These are phyloP conservation scores for Brassica hybrid DNA, from an alignment of 441 rosid species.

Conservation along the genomic window DNA sequence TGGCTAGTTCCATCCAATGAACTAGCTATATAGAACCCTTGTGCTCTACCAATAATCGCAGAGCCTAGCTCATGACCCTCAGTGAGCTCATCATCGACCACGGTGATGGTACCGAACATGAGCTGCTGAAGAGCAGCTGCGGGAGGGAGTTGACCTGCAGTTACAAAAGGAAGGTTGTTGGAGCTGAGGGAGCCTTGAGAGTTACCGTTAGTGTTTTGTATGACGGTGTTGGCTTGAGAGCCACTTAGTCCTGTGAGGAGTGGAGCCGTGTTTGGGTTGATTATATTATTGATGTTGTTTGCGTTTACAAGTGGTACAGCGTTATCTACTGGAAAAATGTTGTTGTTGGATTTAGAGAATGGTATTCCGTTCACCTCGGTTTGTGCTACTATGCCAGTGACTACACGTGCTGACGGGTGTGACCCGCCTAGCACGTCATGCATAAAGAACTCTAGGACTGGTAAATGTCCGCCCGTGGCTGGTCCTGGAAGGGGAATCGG, in stretches of 20 bases:
- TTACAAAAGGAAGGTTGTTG: slow-evolving; percentile 59
- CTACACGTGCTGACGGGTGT: slow-evolving; percentile 60
- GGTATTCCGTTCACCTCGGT: slow-evolving; percentile 59
- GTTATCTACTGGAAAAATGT: slow-evolving; percentile 54
- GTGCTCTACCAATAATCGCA: slow-evolving; percentile 56
- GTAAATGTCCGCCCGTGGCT: neutral
- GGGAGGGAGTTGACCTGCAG: slow-evolving; percentile 66
- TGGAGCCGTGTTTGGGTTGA: slow-evolving; percentile 55
- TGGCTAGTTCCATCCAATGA: slow-evolving; percentile 67
- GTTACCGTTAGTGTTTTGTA: slow-evolving; percentile 50
- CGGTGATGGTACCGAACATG: slow-evolving; percentile 63
- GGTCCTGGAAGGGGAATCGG: slow-evolving; percentile 24
- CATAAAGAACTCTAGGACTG: slow-evolving; percentile 51
- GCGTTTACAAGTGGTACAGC: slow-evolving; percentile 51
- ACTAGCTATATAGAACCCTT: slow-evolving; percentile 67
- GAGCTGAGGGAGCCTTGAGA: slow-evolving; percentile 44
- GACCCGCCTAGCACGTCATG: slow-evolving; percentile 65
- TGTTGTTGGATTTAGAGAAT: slow-evolving; percentile 54
- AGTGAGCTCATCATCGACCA: slow-evolving; percentile 63
- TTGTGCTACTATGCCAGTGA: slow-evolving; percentile 59
- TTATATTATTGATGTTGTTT: slow-evolving; percentile 48
- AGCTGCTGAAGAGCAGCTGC: slow-evolving; percentile 59
- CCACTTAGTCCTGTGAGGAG: slow-evolving; percentile 60
- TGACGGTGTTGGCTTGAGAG: slow-evolving; percentile 49
- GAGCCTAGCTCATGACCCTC: slow-evolving; percentile 65